Evolutionary conservation across 345 rosid species (phyloP).

Genomic region (Bretschneidera sinensis): DNA sequence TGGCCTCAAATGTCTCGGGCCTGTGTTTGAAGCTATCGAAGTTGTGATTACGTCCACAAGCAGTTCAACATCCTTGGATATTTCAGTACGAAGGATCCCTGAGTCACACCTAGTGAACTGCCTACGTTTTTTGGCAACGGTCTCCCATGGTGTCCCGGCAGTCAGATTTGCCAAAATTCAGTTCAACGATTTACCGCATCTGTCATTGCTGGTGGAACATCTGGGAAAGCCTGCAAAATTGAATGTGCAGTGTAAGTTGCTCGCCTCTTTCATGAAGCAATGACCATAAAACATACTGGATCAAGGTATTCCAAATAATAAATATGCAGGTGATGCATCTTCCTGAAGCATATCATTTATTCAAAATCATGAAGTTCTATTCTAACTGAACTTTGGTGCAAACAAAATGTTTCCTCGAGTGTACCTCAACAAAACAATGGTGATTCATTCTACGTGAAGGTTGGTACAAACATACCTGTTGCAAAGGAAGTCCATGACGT

Average conservation of each 20-base stretch:
- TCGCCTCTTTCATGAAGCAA: constrained; percentile 2
- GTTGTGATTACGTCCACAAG: constrained; percentile 73
- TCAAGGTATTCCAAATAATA: not conserved
- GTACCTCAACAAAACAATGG: too few species aligned
- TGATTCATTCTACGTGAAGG: too few species aligned
- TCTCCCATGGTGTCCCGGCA: constrained; percentile 91
- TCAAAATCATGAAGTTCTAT: not conserved
- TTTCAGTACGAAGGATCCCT: constrained; percentile 52
- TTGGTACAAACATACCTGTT: constrained; percentile 56
- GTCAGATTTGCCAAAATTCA: constrained; percentile 74
- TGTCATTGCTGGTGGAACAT: constrained; percentile 97
- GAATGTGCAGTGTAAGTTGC: constrained; percentile 2
- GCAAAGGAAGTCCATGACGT: constrained; percentile 93
- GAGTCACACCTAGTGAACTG: constrained; percentile 60
- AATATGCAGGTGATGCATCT: constrained; percentile 1
- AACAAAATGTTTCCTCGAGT: too few species aligned
- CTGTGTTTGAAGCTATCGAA: constrained; percentile 78
- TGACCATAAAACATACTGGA: not conserved
- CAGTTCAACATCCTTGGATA: constrained; percentile 56
- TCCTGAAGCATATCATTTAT: not conserved
- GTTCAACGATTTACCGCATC: constrained; percentile 90
- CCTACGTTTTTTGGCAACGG: constrained; percentile 90
- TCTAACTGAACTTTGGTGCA: not conserved
- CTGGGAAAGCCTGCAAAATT: constrained; percentile 68
- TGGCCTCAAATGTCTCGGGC: constrained; percentile 53